Conservation (phyloP, 306 rosid genomes). For the Benincasa hispida region DNA sequence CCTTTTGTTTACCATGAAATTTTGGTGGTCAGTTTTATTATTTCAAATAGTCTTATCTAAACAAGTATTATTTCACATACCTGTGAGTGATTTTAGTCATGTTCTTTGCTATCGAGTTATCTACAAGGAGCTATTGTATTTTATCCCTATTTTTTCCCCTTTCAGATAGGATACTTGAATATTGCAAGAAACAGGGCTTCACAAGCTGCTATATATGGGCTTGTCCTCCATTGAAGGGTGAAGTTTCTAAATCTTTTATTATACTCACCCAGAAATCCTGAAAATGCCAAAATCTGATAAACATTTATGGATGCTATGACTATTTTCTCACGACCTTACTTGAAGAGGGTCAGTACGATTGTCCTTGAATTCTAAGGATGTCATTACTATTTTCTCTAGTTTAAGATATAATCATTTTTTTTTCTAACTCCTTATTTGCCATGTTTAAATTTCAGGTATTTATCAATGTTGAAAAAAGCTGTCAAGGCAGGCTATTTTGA, state of each 20-base stretch:
- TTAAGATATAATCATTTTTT: slow-evolving; percentile 4
- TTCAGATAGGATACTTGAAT: slow-evolving; percentile 94
- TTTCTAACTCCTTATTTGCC: slow-evolving; percentile 19
- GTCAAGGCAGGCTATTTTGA: too few relatives aligned
- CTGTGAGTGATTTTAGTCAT: neutral
- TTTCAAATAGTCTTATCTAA: neutral
- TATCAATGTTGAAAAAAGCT: slow-evolving; percentile 85
- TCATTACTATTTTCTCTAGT: neutral
- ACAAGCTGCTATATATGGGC: slow-evolving; percentile 99
- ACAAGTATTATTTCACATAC: neutral
- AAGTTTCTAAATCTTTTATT: slow-evolving; percentile 94
- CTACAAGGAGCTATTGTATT: slow-evolving; percentile 11
- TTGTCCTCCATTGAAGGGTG: slow-evolving; percentile 98
- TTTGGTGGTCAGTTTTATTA: slow-evolving; percentile 42
- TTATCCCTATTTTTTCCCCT: neutral
- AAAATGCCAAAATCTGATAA: slow-evolving; percentile 98
- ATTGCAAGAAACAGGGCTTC: slow-evolving; percentile 88
- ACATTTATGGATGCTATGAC: slow-evolving; percentile 10
- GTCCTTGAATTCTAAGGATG: too few relatives aligned
- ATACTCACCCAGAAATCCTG: slow-evolving; percentile 94
- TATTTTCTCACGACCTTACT: too few relatives aligned
- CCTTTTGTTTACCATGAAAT: slow-evolving; percentile 93
- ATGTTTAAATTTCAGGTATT: slow-evolving; percentile 52
- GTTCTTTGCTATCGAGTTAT: slow-evolving; percentile 5
- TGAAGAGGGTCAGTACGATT: too few relatives aligned